phyloP scores from a whole-genome alignment of 495 filamentous ascomycete species.

The Lasiosphaeria ovina region DNA sequence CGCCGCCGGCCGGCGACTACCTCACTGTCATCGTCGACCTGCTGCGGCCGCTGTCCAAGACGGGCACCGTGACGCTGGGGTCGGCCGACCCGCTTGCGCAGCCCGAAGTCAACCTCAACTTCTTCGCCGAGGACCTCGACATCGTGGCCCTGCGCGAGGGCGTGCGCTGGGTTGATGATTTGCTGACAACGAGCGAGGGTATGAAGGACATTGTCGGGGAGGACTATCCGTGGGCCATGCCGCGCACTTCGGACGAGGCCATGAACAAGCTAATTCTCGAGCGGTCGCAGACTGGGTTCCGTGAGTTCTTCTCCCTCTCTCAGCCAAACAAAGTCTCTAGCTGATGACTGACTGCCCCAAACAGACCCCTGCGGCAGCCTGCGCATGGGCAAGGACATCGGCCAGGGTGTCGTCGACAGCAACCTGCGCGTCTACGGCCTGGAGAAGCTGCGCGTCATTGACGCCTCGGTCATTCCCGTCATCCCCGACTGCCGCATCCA shows the following conservation, averaged over 20 bases:
- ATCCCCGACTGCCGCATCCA: constrained; percentile 48
- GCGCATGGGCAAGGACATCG: constrained; percentile 51
- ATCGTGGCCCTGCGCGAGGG: constrained; percentile 57
- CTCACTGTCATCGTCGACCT: constrained; percentile 62
- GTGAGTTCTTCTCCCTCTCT: constrained; percentile 19
- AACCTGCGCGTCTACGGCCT: constrained; percentile 56
- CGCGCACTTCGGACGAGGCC: constrained; percentile 50
- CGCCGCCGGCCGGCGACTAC: constrained; percentile 47
- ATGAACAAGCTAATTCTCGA: constrained; percentile 60
- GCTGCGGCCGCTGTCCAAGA: constrained; percentile 52
- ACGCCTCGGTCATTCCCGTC: constrained; percentile 47
- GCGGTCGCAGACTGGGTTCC: constrained; percentile 58
- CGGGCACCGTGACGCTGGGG: constrained; percentile 52
- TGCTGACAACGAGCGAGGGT: constrained; percentile 54
- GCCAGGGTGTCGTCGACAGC: constrained; percentile 54
- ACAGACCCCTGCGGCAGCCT: constrained; percentile 53
- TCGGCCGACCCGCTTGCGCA: constrained; percentile 50
- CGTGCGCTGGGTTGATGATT: constrained; percentile 53
- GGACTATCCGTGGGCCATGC: constrained; percentile 63
- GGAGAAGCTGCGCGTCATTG: constrained; percentile 49
- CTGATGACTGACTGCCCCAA: too few relatives aligned
- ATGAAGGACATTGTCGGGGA: constrained; percentile 54
- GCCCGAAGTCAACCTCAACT: constrained; percentile 61
- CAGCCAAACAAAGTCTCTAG: too few relatives aligned
- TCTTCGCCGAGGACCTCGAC: constrained; percentile 57